Conservation (phyloP, 2,329 filamentous ascomycete species). For the Claviceps cyperi region DNA sequence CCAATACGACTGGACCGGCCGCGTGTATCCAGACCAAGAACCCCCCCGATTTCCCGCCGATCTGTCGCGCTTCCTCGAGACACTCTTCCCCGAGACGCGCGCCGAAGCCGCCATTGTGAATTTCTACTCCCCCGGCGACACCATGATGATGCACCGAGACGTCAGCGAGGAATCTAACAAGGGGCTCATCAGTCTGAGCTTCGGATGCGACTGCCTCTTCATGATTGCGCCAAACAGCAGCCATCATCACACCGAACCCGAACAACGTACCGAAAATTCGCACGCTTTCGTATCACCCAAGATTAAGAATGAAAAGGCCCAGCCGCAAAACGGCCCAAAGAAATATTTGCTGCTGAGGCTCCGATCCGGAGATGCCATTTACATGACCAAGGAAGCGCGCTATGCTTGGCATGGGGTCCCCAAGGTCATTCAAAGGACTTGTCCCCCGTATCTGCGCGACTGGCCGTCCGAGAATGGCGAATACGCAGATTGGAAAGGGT, state of each 20-base stretch:
- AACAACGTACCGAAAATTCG: no score
- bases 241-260: conserved; percentile 7
- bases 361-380: conserved; percentile 74
- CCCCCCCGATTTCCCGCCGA: conserved; percentile 65
- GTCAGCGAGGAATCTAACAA: conserved; percentile 73
- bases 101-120: conserved; percentile 90
- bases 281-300: no score
- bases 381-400: conserved; percentile 69
- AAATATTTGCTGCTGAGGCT: conserved; percentile 49
- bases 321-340: conserved; percentile 15
- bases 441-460: conserved; percentile 55
- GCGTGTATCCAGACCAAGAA: conserved; percentile 55
- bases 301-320: neutral
- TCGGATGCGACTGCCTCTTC: conserved; percentile 85
- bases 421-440: conserved; percentile 66
- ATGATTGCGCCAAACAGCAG: conserved; percentile 52
- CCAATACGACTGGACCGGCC: conserved; percentile 91
- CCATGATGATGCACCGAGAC: conserved; percentile 83
- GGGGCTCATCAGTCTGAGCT: conserved; percentile 69
- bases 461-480: conserved; percentile 53
- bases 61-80: conserved; percentile 50
- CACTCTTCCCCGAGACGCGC: conserved; percentile 60
- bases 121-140: conserved; percentile 80
- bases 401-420: conserved; percentile 96
- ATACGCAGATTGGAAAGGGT: conserved; percentile 62